A percentile compares a stretch with the other conserved stretches of the same genome.
Conservation (phyloP, 345 rosid genomes). For the Gossypium thurberi region DNA sequence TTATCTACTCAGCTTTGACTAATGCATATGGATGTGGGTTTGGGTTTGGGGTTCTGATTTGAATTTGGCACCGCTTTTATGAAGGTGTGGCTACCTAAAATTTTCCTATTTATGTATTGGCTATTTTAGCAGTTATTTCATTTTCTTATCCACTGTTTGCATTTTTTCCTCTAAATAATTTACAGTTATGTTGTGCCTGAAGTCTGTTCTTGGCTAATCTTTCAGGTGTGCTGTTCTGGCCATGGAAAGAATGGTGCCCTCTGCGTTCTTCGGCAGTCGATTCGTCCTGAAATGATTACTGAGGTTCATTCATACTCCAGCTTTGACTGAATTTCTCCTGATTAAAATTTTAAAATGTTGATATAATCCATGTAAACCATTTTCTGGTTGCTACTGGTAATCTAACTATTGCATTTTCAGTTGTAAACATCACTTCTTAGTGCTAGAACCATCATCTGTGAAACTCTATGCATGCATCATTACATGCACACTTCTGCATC, state of each 20-base stretch:
- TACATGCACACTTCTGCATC: conserved; percentile 1
- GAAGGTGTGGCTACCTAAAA: neutral
- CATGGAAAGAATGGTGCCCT: conserved; percentile 94
- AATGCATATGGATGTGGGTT: neutral
- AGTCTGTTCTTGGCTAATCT: neutral
- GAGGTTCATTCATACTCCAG: conserved; percentile 47
- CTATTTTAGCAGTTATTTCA: neutral
- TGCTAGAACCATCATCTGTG: neutral
- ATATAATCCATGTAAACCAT: neutral
- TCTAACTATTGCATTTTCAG: neutral
- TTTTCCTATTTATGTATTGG: neutral
- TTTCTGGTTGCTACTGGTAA: neutral
- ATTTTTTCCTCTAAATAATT: neutral
- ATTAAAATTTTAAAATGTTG: neutral
- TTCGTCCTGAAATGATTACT: conserved; percentile 95
- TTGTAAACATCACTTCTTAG: neutral
- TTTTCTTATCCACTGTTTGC: neutral
- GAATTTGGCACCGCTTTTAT: neutral
- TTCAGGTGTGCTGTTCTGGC: conserved; percentile 98
- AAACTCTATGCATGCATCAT: neutral
- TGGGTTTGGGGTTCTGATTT: neutral
- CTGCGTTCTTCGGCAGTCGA: conserved; percentile 85
- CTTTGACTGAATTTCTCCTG: neutral
- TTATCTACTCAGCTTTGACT: conserved; percentile 4
- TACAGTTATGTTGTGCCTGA: neutral